Conservation (phyloP, 1,284 basidiomycete species). For the Athelia psychrophila region DNA sequence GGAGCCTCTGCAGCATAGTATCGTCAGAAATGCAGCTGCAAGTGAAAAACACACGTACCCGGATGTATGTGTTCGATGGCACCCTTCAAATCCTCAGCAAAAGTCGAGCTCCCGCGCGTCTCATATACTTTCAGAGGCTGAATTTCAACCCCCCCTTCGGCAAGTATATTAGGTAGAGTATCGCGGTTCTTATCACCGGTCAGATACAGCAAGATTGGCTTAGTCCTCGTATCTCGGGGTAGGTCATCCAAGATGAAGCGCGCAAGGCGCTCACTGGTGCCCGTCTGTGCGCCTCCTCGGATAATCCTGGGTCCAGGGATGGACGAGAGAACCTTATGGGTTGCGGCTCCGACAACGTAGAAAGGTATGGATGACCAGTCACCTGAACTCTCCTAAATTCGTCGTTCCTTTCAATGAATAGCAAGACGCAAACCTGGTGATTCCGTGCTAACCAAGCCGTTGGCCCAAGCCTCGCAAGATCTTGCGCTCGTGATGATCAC, state of each 20-base stretch:
- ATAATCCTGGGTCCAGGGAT: constrained; percentile 40
- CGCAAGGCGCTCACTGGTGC: constrained; percentile 66
- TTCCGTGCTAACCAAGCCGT: constrained; percentile 25
- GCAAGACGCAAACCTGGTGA: too few relatives aligned
- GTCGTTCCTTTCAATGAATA: too few relatives aligned
- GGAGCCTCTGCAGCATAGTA: not conserved
- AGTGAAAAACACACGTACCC: constrained; percentile 20
- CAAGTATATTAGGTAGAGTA: constrained; percentile 53
- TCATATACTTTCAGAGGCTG: constrained; percentile 61
- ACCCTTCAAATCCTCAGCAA: constrained; percentile 41
- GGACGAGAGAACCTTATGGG: constrained; percentile 43
- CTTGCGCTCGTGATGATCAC: constrained; percentile 74
- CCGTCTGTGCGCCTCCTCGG: constrained; percentile 53
- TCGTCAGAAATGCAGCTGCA: not conserved
- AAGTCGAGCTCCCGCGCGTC: constrained; percentile 53
- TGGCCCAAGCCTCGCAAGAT: constrained; percentile 65
- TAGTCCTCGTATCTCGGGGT: constrained; percentile 14
- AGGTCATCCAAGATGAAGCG: constrained; percentile 55
- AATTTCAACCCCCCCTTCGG: constrained; percentile 40
- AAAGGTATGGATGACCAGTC: constrained; percentile 60
- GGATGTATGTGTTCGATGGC: constrained; percentile 26
- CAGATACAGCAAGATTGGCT: constrained; percentile 54
- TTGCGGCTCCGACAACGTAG: constrained; percentile 72
- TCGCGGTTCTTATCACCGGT: constrained; percentile 83
- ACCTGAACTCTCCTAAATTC: constrained; percentile 9